A percentile compares a stretch with the other conserved stretches of the same genome.
These are phyloP conservation scores for Globisporangium parvum DNA, from an alignment of 352 stramenopile genomes.

Conservation along the genomic window DNA sequence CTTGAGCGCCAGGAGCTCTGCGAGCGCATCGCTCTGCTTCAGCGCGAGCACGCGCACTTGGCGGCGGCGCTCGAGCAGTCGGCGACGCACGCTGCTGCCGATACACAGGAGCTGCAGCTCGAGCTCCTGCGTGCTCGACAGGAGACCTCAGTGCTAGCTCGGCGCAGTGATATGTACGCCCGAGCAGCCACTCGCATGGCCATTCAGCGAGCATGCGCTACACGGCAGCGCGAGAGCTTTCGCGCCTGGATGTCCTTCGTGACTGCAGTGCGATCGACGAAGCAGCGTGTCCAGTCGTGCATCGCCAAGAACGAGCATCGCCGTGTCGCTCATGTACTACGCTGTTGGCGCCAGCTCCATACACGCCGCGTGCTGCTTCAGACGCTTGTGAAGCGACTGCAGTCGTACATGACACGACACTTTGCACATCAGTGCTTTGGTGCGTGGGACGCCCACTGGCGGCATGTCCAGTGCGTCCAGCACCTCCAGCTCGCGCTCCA, in stretches of 20 bases:
- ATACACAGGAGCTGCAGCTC: neutral
- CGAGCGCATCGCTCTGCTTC: neutral
- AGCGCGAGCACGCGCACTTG: conserved; percentile 4
- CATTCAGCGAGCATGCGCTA: neutral
- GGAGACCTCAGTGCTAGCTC: neutral
- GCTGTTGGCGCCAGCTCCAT: neutral
- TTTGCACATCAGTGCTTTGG: too few species aligned
- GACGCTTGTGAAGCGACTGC: neutral
- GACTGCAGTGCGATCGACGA: neutral
- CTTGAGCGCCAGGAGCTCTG: neutral
- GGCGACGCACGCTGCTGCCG: neutral
- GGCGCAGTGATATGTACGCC: neutral
- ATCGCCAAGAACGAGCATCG: neutral
- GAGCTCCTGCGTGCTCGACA: neutral
- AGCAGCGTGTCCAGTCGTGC: neutral
- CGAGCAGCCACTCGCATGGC: neutral
- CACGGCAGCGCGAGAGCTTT: conserved; percentile 2
- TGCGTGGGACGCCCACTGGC: conserved; percentile 3
- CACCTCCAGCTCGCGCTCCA: conserved; percentile 16
- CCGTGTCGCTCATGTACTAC: neutral
- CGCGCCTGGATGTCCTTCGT: neutral
- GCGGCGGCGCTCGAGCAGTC: neutral
- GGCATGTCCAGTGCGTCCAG: conserved; percentile 17
- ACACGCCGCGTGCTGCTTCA: neutral
- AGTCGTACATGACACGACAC: conserved; percentile 2